Conservation (phyloP, 768 basidiomycete genomes). For the Clitopilus passeckerianus region DNA sequence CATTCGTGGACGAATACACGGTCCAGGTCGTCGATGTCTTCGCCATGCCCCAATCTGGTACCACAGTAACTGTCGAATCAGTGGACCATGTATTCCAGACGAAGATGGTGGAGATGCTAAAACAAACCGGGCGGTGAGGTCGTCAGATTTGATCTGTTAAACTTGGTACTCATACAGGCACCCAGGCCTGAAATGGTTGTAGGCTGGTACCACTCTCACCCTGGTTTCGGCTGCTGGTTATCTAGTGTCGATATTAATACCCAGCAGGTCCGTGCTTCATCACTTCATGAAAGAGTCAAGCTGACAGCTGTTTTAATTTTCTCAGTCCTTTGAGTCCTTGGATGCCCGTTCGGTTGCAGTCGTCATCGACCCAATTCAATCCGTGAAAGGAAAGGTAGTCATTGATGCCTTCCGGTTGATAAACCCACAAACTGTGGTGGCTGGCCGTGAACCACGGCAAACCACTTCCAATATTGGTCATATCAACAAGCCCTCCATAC, state of each 20-base stretch:
- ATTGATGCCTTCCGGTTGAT: slow-evolving; percentile 99
- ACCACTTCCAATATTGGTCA: slow-evolving; percentile 98
- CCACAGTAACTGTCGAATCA: slow-evolving; percentile 95
- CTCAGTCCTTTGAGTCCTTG: slow-evolving; percentile 92
- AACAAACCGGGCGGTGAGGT: slow-evolving; percentile 92
- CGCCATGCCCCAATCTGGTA: slow-evolving; percentile 98
- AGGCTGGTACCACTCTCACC: slow-evolving; percentile 99
- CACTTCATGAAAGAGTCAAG: background rate
- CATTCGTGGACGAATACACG: slow-evolving; percentile 97
- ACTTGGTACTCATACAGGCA: background rate
- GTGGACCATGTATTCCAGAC: slow-evolving; percentile 98
- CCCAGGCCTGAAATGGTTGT: slow-evolving; percentile 93
- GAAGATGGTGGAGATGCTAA: slow-evolving; percentile 98
- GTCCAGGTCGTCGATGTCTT: slow-evolving; percentile 96
- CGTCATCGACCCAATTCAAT: slow-evolving; percentile 98
- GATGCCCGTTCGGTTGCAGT: slow-evolving; percentile 93
- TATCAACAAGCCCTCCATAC: slow-evolving; percentile 99
- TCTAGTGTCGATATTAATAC: slow-evolving; percentile 99
- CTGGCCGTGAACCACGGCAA: slow-evolving; percentile 93
- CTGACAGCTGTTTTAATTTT: slow-evolving; percentile 9
- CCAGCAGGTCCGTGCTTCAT: slow-evolving; percentile 65
- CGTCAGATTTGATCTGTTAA: background rate
- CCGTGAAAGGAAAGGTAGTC: slow-evolving; percentile 97
- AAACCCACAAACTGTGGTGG: slow-evolving; percentile 83
- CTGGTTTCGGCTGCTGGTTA: slow-evolving; percentile 99